These are phyloP conservation scores for Podosphaera xanthii DNA, from an alignment of 2,329 filamentous ascomycete genomes.

Conservation along the genomic window DNA sequence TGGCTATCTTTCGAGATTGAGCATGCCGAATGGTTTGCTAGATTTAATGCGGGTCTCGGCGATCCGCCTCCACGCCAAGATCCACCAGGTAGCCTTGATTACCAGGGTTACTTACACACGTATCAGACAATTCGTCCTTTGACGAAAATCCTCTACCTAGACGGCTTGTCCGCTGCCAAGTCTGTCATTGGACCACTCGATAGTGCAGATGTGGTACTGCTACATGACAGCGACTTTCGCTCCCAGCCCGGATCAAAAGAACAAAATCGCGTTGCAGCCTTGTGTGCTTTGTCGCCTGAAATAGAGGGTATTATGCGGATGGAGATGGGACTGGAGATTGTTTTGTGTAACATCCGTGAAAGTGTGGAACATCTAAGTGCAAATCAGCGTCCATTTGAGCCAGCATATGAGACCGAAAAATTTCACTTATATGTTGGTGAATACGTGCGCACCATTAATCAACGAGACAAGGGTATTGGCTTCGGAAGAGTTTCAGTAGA, in stretches of 20 bases:
- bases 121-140: slow-evolving; percentile 36
- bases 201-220: slow-evolving; percentile 37
- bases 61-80: too few species aligned
- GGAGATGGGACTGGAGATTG: slow-evolving; percentile 49
- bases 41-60: too few species aligned
- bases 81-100: too few species aligned
- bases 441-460: slow-evolving; percentile 20
- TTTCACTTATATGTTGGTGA: slow-evolving; percentile 2
- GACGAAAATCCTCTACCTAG: slow-evolving; percentile 39
- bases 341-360: slow-evolving; percentile 37
- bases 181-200: slow-evolving; percentile 42
- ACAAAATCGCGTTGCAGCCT: not conserved
- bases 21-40: slow-evolving; percentile 38
- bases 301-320: slow-evolving; percentile 44
- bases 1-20: slow-evolving; percentile 63
- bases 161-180: slow-evolving; percentile 48
- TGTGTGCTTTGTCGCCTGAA: slow-evolving; percentile 26
- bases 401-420: not conserved
- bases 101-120: slow-evolving; percentile 38
- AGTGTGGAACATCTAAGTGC: slow-evolving; percentile 10
- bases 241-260: too few species aligned
- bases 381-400: slow-evolving; percentile 4
- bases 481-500: slow-evolving; percentile 14
- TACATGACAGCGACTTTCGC: not conserved
- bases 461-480: slow-evolving; percentile 22